Evolutionary conservation across 768 basidiomycete genomes (phyloP).

Genomic region (Podaxis sp.): DNA sequence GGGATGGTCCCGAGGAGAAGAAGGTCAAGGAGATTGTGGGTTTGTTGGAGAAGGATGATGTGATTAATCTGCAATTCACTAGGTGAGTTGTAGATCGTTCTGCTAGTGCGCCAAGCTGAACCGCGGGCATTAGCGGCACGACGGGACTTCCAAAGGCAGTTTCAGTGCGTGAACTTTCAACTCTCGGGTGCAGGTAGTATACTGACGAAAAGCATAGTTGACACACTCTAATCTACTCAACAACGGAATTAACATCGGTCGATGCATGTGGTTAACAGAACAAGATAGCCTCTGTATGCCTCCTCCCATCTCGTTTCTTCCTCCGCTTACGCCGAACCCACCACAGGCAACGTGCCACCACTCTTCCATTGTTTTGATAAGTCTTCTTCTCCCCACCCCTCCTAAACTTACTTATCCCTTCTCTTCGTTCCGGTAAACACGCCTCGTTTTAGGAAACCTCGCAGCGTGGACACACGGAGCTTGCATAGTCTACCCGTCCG

Average conservation of each 20-base stretch:
- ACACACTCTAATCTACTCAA: slow-evolving; percentile 81
- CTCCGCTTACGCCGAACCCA: background rate
- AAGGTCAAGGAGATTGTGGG: slow-evolving; percentile 40
- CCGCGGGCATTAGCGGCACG: slow-evolving; percentile 54
- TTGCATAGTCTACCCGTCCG: slow-evolving; percentile 73
- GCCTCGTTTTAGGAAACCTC: slow-evolving; percentile 79
- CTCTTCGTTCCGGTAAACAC: slow-evolving; percentile 30
- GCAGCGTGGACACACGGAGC: slow-evolving; percentile 75
- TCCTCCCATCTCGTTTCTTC: background rate
- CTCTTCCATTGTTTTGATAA: slow-evolving; percentile 90
- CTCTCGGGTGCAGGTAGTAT: background rate
- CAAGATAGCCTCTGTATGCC: slow-evolving; percentile 64
- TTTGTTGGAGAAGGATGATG: slow-evolving; percentile 56
- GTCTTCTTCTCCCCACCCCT: slow-evolving; percentile 32
- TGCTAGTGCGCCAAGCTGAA: background rate
- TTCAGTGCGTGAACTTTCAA: slow-evolving; percentile 46
- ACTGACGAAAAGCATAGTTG: slow-evolving; percentile 39
- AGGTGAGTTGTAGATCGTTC: slow-evolving; percentile 42
- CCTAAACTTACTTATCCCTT: slow-evolving; percentile 18
- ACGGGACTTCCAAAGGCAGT: slow-evolving; percentile 83
- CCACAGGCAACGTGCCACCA: slow-evolving; percentile 75
- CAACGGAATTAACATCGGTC: slow-evolving; percentile 68
- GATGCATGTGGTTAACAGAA: slow-evolving; percentile 65
- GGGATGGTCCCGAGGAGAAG: slow-evolving; percentile 42
- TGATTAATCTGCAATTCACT: slow-evolving; percentile 84